Base-by-base conservation (phyloP, 257 asterid genomes). In the Forsythia suspensa region DNA sequence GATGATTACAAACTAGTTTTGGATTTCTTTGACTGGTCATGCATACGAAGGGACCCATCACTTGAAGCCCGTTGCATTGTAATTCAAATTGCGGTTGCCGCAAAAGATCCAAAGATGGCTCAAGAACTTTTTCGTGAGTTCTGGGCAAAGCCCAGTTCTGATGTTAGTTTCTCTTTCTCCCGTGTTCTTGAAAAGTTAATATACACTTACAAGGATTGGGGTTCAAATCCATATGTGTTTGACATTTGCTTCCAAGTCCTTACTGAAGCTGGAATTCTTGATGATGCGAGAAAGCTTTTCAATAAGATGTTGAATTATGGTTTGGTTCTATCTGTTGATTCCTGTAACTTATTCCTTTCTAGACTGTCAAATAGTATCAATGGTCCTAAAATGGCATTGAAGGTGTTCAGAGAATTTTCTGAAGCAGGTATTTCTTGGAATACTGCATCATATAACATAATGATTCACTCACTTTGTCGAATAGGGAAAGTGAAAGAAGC, bases 131-230 rank as follows among this genome's bases (percentile, higher is more conserved):
- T 86, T 21, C 86, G 74, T 77, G 94, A 90, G 44, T 80, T 87
- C 82, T 88, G 89, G 92, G 74, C 85, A 67, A 90, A 85, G 76
- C 80, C 88, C 67, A 52, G 79, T 43, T 12, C 78, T 76, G 89
- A 88, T 77, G 85, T 80, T 72, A 73, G 82, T 78, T 74, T 77
- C 71, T 80, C 82, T 1, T 86, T 88, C 87, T 75, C 88, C 48
- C 89, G 78, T 77, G 84, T 91, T 83, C 89, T 91, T 43, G 98
- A 92, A 78, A 95, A 89, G 81, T 79, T 95, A 52, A 90, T 91
- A 76, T 91, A 93, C 87, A 93, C 97, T 18, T 92, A 89, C 75
- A 95, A 92, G 85, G 93, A 88, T 74, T 95, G 99, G 98, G 97
- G 99, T 81, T 87, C 92, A 48, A 83, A 86, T 81, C 98, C 97